phyloP scores from a whole-genome alignment of 768 basidiomycete species.

The Lactifluus pinguis region DNA sequence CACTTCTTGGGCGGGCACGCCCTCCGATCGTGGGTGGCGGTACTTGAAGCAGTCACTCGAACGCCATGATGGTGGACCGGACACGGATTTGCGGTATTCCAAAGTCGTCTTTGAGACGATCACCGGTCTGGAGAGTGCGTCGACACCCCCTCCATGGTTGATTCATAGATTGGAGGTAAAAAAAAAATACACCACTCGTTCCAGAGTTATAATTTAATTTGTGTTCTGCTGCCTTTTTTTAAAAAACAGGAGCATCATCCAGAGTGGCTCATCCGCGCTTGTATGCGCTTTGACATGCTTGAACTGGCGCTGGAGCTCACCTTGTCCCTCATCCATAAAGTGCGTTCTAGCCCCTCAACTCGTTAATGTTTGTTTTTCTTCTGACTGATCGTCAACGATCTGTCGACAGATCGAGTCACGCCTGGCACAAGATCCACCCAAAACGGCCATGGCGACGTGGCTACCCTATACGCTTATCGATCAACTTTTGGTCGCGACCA shows the following conservation, averaged over 20 bases:
- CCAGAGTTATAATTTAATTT: not conserved
- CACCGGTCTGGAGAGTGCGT: conserved; percentile 50
- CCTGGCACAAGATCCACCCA: conserved; percentile 43
- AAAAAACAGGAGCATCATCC: conserved; percentile 54
- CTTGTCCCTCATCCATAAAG: conserved; percentile 63
- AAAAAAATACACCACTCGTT: conserved; percentile 2
- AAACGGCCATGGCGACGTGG: conserved; percentile 58
- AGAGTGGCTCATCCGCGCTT: conserved; percentile 75
- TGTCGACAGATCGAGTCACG: conserved; percentile 40
- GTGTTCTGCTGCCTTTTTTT: not conserved
- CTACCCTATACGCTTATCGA: conserved; percentile 80
- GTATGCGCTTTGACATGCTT: conserved; percentile 70
- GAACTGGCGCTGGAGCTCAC: conserved; percentile 70
- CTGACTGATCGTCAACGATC: not conserved
- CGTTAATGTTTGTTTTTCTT: not conserved
- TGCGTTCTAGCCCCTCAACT: conserved; percentile 27
- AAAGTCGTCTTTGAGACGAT: conserved; percentile 73
- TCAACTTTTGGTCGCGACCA: conserved; percentile 63
- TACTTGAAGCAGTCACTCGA: conserved; percentile 76
- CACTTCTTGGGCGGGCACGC: conserved; percentile 75
- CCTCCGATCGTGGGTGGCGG: conserved; percentile 76
- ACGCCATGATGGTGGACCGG: conserved; percentile 59
- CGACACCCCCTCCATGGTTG: conserved; percentile 76
- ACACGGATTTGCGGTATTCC: conserved; percentile 67
- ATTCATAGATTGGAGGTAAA: conserved; percentile 62